Evolutionary conservation across 257 asterid genomes (phyloP).

Genomic region (Handroanthus guayacan): DNA sequence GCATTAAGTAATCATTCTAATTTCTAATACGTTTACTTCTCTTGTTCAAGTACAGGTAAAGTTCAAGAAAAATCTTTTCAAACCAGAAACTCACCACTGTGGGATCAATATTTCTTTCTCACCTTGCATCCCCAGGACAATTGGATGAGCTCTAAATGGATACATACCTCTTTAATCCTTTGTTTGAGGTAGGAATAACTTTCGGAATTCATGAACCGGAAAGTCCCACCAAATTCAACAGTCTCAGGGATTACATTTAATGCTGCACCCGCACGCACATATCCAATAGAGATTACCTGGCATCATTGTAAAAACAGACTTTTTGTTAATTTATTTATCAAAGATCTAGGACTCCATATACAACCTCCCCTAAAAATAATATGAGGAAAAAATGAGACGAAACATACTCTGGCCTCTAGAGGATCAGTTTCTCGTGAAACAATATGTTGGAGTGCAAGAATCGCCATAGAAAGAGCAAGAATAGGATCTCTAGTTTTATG

Average conservation of each 20-base stretch:
- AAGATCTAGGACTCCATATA: not conserved
- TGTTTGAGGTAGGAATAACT: constrained; percentile 56
- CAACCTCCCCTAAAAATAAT: not conserved
- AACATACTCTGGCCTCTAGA: constrained; percentile 68
- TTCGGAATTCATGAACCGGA: constrained; percentile 65
- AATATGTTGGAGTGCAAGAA: constrained; percentile 83
- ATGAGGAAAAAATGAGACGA: constrained; percentile 14
- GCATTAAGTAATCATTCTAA: not conserved
- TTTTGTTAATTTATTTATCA: not conserved
- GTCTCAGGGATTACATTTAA: constrained; percentile 72
- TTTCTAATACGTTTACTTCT: not conserved
- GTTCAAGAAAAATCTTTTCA: not conserved
- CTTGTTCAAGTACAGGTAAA: too few relatives aligned
- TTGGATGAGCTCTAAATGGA: not conserved
- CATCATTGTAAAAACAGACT: not conserved
- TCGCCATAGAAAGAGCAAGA: constrained; percentile 71
- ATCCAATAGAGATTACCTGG: constrained; percentile 78
- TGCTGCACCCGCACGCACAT: constrained; percentile 70
- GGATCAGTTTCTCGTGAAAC: constrained; percentile 93
- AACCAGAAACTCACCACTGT: not conserved
- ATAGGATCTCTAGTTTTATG: constrained; percentile 73
- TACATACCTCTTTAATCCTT: constrained; percentile 77
- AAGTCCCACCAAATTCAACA: constrained; percentile 85
- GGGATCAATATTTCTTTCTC: not conserved
- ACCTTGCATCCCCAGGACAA: constrained; percentile 12